Evolutionary conservation across 2,329 filamentous ascomycete species (phyloP), one percentile per base, ranked within the genome.

Genomic region (Dactylellina haptotyla): DNA sequence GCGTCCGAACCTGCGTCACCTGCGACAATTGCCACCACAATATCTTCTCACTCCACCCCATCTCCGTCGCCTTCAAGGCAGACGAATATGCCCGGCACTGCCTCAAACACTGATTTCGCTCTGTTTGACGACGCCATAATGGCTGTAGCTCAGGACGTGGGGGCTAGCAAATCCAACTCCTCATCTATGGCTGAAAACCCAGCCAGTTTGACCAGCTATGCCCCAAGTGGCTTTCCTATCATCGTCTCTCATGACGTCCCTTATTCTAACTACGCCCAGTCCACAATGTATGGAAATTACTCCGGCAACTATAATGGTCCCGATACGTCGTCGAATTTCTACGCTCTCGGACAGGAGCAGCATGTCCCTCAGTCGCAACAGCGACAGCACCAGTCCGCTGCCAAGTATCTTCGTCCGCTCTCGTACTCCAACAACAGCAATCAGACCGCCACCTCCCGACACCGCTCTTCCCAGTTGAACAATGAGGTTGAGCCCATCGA

Each of bases 21-120:
- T 57, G 70, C 75, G 9, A 78, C 77, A 8, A 74, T 78, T 41
- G 69, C 76, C 54, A 77, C 77, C 12, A 75, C 76, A 5, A 74
- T 77, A 30, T 78, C 77, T 34, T 75, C 75, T 9, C 76, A 74
- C 56, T 78, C 77, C 9, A 76, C 77, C 30, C 77, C 77, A 26
- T 75, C 76, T 4, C 77, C 76, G 14, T 78, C 77, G 28, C 76
- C 76, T 43, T 75, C 76, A 4, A 66, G 76, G 58, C 75, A 71
- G 48, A 51, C 76, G 23, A 77, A 76, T 37, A 74, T 78, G 73
- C 76, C 76, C 14, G 72, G 65, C 48, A 61, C 75, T 12, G 59
- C 69, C 54, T 76, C 76, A 2, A 73, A 65, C 41, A 57, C 72
- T 41, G 77, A 78, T 46, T 78, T 77, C 45, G 64, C 71, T 16